Evolutionary conservation across 768 basidiomycete genomes (phyloP).

Genomic region (Suillus fuscotomentosus): DNA sequence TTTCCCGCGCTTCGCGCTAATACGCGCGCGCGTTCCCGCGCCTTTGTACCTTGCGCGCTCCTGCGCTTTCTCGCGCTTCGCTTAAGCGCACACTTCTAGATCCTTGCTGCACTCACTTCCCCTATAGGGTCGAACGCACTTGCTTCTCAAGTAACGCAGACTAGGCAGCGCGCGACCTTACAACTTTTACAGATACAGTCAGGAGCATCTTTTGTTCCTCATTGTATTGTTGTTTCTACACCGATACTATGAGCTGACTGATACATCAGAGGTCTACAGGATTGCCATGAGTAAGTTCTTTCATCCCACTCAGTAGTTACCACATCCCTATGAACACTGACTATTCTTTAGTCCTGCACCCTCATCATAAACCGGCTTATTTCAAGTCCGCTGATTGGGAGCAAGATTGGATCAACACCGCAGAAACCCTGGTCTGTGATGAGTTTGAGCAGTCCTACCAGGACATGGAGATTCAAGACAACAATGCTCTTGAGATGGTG

Average conservation of each 20-base stretch:
- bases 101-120: too few relatives aligned
- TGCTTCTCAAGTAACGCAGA: too few relatives aligned
- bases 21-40: too few relatives aligned
- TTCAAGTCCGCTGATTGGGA: slow-evolving; percentile 27
- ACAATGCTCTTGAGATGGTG: background rate
- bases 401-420: slow-evolving; percentile 23
- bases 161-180: too few relatives aligned
- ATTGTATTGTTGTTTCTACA: too few relatives aligned
- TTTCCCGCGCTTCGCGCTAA: too few relatives aligned
- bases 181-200: too few relatives aligned
- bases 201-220: too few relatives aligned
- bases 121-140: too few relatives aligned
- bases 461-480: background rate
- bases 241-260: slow-evolving; percentile 23
- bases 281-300: slow-evolving; percentile 26
- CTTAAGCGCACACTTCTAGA: too few relatives aligned
- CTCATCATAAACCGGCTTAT: slow-evolving; percentile 28
- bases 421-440: slow-evolving; percentile 13
- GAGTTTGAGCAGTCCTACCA: slow-evolving; percentile 15
- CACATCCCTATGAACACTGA: background rate
- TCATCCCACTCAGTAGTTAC: background rate
- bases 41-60: too few relatives aligned
- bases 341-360: slow-evolving; percentile 27
- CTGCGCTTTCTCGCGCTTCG: too few relatives aligned
- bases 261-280: slow-evolving; percentile 20